phyloP scores from a whole-genome alignment of 768 basidiomycete species.

The Hypholoma sublateritium region DNA sequence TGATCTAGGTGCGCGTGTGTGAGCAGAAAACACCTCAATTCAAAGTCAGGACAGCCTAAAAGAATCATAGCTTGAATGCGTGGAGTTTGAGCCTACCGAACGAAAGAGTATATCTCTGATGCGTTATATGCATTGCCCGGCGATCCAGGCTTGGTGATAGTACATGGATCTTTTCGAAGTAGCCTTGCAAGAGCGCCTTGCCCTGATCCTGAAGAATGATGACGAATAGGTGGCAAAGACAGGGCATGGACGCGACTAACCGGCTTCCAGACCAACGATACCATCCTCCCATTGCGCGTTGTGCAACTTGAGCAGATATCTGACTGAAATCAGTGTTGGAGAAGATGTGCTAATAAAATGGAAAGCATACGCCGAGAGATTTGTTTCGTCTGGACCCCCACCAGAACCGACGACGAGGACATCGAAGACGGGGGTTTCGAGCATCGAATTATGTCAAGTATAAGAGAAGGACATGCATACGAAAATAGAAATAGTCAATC shows the following conservation, averaged over 20 bases:
- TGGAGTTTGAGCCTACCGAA: constrained; percentile 37
- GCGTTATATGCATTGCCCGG: constrained; percentile 33
- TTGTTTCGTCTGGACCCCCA: constrained; percentile 88
- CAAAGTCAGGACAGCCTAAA: constrained; percentile 2
- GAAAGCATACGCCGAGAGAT: constrained; percentile 75
- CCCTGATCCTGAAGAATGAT: constrained; percentile 66
- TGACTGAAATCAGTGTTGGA: constrained; percentile 26
- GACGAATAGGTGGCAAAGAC: background rate
- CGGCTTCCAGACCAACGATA: constrained; percentile 84
- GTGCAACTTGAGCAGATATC: constrained; percentile 85
- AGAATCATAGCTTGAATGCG: background rate
- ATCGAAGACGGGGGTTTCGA: constrained; percentile 48
- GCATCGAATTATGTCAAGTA: constrained; percentile 2
- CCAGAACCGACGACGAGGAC: constrained; percentile 79
- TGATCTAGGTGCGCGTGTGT: constrained; percentile 94
- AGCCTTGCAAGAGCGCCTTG: constrained; percentile 73
- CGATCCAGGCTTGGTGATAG: constrained; percentile 41
- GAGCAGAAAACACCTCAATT: constrained; percentile 73
- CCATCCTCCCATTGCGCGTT: constrained; percentile 75
- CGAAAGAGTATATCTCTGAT: constrained; percentile 53
- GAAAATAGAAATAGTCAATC: constrained; percentile 3
- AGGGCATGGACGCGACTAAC: constrained; percentile 37
- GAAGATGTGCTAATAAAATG: constrained; percentile 14
- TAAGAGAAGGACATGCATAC: constrained; percentile 5
- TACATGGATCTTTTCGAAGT: constrained; percentile 49